Evolutionary conservation across 2,329 filamentous ascomycete species (phyloP).

Genomic region (Rhinocladiella similis): DNA sequence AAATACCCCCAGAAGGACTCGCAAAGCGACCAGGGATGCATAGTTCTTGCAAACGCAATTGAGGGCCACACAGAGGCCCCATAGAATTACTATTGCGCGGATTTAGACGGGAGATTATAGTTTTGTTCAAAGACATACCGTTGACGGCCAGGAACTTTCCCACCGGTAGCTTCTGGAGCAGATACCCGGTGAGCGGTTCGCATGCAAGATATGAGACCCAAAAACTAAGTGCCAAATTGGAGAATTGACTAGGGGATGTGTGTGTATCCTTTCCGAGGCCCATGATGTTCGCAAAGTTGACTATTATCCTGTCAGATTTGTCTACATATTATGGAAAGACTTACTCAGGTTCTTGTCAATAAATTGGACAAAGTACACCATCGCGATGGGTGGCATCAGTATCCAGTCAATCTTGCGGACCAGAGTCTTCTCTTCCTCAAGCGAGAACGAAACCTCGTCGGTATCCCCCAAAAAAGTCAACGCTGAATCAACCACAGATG

Average conservation of each 20-base stretch:
- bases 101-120: too few species aligned
- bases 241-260: constrained; percentile 59
- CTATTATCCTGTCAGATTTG: constrained; percentile 48
- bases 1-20: constrained; percentile 55
- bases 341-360: constrained; percentile 57
- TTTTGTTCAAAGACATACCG: too few species aligned
- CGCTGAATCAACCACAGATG: too few species aligned
- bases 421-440: too few species aligned
- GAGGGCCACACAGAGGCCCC: constrained; percentile 50
- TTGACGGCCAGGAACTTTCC: constrained; percentile 54
- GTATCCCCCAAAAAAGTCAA: too few species aligned
- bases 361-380: constrained; percentile 48
- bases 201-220: constrained; percentile 60
- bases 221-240: constrained; percentile 59
- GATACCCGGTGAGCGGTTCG: constrained; percentile 58
- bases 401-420: constrained; percentile 41
- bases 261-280: constrained; percentile 55
- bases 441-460: too few species aligned
- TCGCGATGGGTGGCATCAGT: constrained; percentile 58
- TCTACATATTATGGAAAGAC: constrained; percentile 52
- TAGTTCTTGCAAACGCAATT: constrained; percentile 55
- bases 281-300: constrained; percentile 60
- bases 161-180: constrained; percentile 55
- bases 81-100: constrained; percentile 42
- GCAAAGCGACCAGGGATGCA: constrained; percentile 49